Conservation (phyloP, 169 alveolate species). For the Plasmodium relictum region DNA sequence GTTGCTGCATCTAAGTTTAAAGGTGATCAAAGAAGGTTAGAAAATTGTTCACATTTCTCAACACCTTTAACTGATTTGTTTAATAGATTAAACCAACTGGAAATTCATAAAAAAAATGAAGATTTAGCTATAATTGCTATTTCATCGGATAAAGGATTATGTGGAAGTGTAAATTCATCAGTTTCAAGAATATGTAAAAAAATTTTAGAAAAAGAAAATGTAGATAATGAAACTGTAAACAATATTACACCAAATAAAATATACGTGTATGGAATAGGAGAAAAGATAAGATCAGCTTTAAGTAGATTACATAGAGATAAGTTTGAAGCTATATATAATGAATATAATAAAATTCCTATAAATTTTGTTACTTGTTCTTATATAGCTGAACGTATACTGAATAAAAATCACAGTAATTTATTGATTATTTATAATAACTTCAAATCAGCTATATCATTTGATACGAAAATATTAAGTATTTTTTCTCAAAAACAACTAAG, state of each 20-base stretch:
- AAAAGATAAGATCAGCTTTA: slow-evolving; percentile 82
- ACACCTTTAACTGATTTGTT: slow-evolving; percentile 58
- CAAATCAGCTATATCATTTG: slow-evolving; percentile 89
- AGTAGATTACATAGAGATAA: slow-evolving; percentile 81
- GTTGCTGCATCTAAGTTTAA: slow-evolving; percentile 97
- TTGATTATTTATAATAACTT: slow-evolving; percentile 88
- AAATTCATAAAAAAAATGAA: slow-evolving; percentile 58
- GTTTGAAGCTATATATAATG: slow-evolving; percentile 75
- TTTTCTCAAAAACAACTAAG: slow-evolving; percentile 81
- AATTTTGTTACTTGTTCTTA: slow-evolving; percentile 56
- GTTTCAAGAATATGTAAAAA: slow-evolving; percentile 79
- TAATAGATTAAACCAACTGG: slow-evolving; percentile 44
- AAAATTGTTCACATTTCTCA: slow-evolving; percentile 80
- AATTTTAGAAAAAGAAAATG: slow-evolving; percentile 42
- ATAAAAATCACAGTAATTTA: slow-evolving; percentile 86
- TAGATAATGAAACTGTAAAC: slow-evolving; percentile 33
- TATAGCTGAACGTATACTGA: slow-evolving; percentile 72
- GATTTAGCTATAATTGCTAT: slow-evolving; percentile 30
- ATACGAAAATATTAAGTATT: slow-evolving; percentile 84
- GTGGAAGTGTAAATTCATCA: slow-evolving; percentile 91
- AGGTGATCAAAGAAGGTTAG: slow-evolving; percentile 91
- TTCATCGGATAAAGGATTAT: slow-evolving; percentile 89
- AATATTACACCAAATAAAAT: slow-evolving; percentile 68
- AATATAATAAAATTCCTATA: slow-evolving; percentile 53
- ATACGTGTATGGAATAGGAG: slow-evolving; percentile 82